Percentiles rank a stretch among this genome's conserved stretches.
Conservation (phyloP, 768 basidiomycete genomes). For the Russula earlei region DNA sequence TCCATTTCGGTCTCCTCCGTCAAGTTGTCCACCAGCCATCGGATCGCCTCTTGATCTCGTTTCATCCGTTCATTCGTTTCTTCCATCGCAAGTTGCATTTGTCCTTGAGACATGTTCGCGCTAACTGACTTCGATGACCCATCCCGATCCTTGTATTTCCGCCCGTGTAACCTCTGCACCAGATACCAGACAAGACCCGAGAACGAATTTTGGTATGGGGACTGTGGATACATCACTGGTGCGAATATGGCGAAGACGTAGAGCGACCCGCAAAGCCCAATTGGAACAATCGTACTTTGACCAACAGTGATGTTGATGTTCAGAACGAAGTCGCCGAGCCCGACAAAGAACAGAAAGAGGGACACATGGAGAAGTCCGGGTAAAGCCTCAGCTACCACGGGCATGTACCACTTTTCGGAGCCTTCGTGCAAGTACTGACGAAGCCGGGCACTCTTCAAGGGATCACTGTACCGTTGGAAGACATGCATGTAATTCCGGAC, state of each 20-base stretch:
- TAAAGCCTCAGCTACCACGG: not conserved
- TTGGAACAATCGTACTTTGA: not conserved
- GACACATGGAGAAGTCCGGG: not conserved
- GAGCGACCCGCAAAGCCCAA: not conserved
- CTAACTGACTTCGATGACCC: not conserved
- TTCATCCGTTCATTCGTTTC: not conserved
- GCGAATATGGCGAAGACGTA: not conserved
- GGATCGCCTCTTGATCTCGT: not conserved
- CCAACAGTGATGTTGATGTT: not conserved
- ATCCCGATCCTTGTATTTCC: not conserved
- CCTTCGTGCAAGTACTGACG: not conserved
- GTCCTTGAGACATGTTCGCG: not conserved
- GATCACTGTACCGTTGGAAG: not conserved
- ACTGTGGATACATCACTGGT: not conserved
- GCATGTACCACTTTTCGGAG: not conserved
- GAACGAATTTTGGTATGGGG: not conserved
- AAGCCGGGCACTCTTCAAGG: not conserved
- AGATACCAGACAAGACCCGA: not conserved
- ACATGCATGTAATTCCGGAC: not conserved
- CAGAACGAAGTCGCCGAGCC: not conserved
- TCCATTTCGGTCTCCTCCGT: not conserved
- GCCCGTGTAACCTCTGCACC: not conserved
- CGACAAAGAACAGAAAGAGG: not conserved
- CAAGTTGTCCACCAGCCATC: not conserved
- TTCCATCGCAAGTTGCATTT: slow-evolving; percentile 6